Base-by-base conservation (phyloP, 1,284 basidiomycete genomes). In the Ustilago hordei region DNA sequence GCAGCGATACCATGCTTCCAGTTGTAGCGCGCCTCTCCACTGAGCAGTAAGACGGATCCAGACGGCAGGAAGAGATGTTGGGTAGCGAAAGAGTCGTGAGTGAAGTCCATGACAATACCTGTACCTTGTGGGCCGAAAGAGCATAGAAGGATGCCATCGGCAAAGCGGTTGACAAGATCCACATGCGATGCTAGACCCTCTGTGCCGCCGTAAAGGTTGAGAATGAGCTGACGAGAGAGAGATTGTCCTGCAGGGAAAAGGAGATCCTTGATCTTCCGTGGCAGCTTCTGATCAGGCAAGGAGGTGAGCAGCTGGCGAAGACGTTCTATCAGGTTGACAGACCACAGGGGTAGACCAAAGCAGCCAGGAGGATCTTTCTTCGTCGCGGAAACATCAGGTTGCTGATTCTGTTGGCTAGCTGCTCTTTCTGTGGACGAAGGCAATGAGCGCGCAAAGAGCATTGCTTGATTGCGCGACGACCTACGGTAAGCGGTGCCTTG, bases 161-260 rank as follows among this genome's bases (percentile, higher is more conserved):
- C 87, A 56, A 88, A 89, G 12, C 88, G 83, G 23, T 83, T 60
- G 4, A 86, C 85, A 2, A 89, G 84, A 67, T 89, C 88, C 31
- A 88, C 71, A 62, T 89, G 88, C 1, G 87, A 78, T 0, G 85
- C 65, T 54, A 89, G 88, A 3, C 88, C 88, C 60, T 86, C 61
- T 23, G 87, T 87, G 0, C 87, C 86, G 0, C 70, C 72, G 68
- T 89, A 89, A 19, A 87, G 83, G 78, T 89, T 89, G 60, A 89
- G 76, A 55, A 89, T 89, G 23, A 86, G 35, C 43, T 82, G 83
- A 0, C 85, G 86, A 36, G 87, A 87, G 17, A 67, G 60, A 9
- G 47, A 35, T 35, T 63, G 53, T 17, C 54, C 8, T 0, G 28
- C 4, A 6, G 74, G 76, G 36, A 75, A 76, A 28, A 73, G 48